These are phyloP conservation scores for Lumnitzera littorea DNA, from an alignment of 345 rosid species.

Conservation along the genomic window DNA sequence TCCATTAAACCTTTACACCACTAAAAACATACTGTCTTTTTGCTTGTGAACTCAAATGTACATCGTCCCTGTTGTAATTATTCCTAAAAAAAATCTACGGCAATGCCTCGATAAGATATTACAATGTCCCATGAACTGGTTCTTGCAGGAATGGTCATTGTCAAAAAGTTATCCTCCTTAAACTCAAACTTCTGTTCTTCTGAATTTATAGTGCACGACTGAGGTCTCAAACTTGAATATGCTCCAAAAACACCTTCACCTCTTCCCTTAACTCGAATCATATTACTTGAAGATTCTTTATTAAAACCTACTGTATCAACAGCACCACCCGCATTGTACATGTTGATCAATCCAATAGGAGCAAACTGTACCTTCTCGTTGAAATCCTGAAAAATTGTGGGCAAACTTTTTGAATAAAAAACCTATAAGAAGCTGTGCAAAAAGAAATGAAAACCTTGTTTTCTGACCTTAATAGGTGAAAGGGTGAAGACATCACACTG, in stretches of 20 bases:
- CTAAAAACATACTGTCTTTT: no score
- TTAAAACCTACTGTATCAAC: conserved; percentile 20
- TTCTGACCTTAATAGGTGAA: conserved; percentile 44
- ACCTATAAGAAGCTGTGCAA: neutral
- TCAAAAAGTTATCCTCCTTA: conserved; percentile 23
- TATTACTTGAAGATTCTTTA: conserved; percentile 2
- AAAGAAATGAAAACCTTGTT: neutral
- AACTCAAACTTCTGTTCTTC: conserved; percentile 11
- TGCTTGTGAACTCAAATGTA: no score
- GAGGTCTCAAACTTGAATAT: conserved; percentile 34
- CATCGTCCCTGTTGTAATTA: no score
- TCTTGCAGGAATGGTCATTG: conserved; percentile 17
- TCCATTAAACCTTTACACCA: no score
- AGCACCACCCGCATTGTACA: conserved; percentile 53
- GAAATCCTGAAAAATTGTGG: conserved; percentile 20
- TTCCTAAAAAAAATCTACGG: no score
- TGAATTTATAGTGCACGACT: conserved; percentile 21
- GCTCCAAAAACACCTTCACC: conserved; percentile 39
- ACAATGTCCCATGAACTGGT: conserved; percentile 26
- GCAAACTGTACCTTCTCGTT: conserved; percentile 33
- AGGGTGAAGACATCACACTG: conserved; percentile 36
- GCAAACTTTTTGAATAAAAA: neutral
- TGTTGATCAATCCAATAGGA: conserved; percentile 35
- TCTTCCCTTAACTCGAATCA: conserved; percentile 28
- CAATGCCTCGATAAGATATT: conserved; percentile 20